phyloP scores from a whole-genome alignment of 768 basidiomycete species.

The Russula sp. region DNA sequence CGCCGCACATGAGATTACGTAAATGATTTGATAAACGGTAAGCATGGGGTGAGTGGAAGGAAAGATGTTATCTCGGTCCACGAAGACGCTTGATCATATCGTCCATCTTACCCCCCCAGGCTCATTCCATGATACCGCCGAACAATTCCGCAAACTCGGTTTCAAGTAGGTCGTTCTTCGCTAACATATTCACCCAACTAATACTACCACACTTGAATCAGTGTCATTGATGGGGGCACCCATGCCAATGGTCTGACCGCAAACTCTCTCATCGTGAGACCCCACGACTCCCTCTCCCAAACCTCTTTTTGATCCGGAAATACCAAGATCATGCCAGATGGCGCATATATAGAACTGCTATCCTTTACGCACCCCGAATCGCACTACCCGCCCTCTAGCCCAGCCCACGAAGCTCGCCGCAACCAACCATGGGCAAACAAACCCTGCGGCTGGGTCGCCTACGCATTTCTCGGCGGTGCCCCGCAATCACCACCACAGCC shows the following conservation, averaged over 20 bases:
- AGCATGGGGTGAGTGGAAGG: too few relatives aligned
- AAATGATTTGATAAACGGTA: too few relatives aligned
- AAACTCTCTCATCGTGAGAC: constrained; percentile 60
- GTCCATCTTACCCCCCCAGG: constrained; percentile 69
- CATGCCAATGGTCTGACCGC: constrained; percentile 61
- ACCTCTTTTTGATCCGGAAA: background rate
- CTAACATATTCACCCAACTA: background rate
- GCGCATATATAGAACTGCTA: constrained; percentile 66
- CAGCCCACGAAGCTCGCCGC: constrained; percentile 45
- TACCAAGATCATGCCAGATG: constrained; percentile 52
- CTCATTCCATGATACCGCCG: constrained; percentile 47
- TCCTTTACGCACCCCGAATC: constrained; percentile 56
- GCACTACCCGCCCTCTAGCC: constrained; percentile 52
- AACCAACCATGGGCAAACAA: constrained; percentile 53
- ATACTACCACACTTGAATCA: background rate
- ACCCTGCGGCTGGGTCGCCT: constrained; percentile 65
- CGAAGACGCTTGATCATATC: constrained; percentile 60
- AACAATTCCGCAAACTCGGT: constrained; percentile 57
- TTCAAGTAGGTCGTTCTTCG: constrained; percentile 50
- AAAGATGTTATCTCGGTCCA: constrained; percentile 34
- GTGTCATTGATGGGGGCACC: constrained; percentile 63
- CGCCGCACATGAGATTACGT: too few relatives aligned
- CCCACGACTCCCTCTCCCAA: background rate
- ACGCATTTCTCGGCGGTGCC: constrained; percentile 58
- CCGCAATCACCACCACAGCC: constrained; percentile 27